phyloP scores from a whole-genome alignment of 2,329 filamentous ascomycete genomes.

The Phaeosphaeriaceae sp. region DNA sequence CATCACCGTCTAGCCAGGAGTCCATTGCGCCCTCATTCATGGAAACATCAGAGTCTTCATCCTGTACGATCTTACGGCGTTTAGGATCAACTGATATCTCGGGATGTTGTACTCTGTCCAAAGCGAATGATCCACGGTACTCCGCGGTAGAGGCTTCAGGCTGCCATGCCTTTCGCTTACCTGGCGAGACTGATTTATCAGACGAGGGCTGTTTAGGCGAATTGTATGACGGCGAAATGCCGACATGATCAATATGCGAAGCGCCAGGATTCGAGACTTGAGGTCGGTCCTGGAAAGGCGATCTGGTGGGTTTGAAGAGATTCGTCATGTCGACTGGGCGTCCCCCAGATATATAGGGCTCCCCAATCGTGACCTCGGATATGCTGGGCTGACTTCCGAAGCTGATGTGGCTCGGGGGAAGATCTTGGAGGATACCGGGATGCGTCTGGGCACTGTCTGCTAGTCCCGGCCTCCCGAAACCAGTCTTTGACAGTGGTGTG shows the following conservation, averaged over 20 bases:
- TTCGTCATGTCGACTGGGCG: no score
- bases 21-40: not conserved
- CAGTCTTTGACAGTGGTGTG: constrained; percentile 1
- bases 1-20: not conserved
- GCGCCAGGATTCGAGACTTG: no score
- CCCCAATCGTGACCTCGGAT: not conserved
- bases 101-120: constrained; percentile 14
- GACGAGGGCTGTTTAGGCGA: not conserved
- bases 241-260: not conserved
- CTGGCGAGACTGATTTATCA: not conserved
- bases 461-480: not conserved
- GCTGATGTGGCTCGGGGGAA: not conserved
- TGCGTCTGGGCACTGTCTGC: not conserved
- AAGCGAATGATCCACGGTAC: constrained; percentile 2
- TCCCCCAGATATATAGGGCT: no score
- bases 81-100: constrained; percentile 14
- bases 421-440: not conserved
- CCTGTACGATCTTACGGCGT: constrained; percentile 10
- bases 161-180: constrained; percentile 10
- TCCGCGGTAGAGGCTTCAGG: not conserved
- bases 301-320: no score
- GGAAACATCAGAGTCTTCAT: not conserved
- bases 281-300: no score
- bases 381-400: not conserved
- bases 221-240: not conserved